Evolutionary conservation across 2,329 filamentous ascomycete genomes (phyloP), one percentile per base, ranked within the genome.

Genomic region (Colletotrichum orchidophilum): DNA sequence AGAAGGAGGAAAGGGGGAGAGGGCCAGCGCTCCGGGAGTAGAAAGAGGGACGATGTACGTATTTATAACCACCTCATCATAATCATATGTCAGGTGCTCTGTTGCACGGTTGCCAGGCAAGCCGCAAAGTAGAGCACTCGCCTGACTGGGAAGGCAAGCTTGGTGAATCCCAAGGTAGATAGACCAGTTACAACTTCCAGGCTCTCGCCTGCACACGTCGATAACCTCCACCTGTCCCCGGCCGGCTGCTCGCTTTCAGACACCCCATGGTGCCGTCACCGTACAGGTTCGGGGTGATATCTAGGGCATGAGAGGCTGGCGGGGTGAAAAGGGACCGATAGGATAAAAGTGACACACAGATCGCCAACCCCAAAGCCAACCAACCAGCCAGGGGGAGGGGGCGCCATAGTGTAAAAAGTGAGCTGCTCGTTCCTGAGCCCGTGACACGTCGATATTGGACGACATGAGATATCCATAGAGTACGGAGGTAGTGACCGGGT

Each of bases 11-110:
- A 49, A 50, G 35, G 60, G 24, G 35, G 58, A 18, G 39, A 33
- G 31, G 31, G 58, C 46, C 27, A 50, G 35, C 8, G 26, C 27
- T 53, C 29, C 29, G 29, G 11, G 27, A 53, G 13, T 9, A 39
- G 27, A 33, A 39, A 52, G 46, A 64, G 58, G 46, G 26, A 54
- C 39, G 24, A 63, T 42, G 49, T 46, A 52, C 21, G 58, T 71
- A 68, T 71, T 71, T 71, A 71, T 71, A 71, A 53, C 39, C 52
- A 15, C n/a, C n/a, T n/a, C n/a, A n/a, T n/a, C n/a, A n/a, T n/a
- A n/a, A n/a, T 27, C 31, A 21, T 35, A 63, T n/a, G 26, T 57
- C 52, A 68, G 52, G 58, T 55, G 57, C 26, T 61, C 50, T 35
- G 27, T 15, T 42, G 39, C 29, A 13, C 24, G 50, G 50, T 62